Conservation (phyloP, 768 basidiomycete species). For the Mycena haematopus region DNA sequence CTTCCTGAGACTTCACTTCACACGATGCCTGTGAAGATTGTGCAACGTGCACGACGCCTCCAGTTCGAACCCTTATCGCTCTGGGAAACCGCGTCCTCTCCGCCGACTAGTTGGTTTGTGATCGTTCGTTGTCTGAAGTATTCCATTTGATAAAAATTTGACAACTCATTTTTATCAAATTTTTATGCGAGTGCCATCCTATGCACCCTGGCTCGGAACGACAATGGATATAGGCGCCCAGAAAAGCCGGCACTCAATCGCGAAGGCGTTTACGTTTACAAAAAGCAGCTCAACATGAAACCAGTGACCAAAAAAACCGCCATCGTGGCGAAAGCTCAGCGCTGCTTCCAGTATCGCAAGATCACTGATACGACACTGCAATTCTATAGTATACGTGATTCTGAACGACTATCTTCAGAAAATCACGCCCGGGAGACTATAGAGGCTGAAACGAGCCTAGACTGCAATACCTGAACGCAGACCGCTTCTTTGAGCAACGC, state of each 20-base stretch:
- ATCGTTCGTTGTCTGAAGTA: no score
- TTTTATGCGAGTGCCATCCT: no score
- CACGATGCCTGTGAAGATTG: not conserved
- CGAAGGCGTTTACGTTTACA: conserved; percentile 31
- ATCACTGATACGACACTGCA: no score
- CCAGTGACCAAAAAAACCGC: conserved; percentile 40
- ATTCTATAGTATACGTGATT: no score
- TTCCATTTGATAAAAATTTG: no score
- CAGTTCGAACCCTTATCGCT: not conserved
- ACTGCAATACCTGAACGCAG: conserved; percentile 18
- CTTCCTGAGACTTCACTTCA: not conserved
- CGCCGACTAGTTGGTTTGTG: not conserved
- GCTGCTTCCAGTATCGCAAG: not conserved
- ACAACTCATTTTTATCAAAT: no score
- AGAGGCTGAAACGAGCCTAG: no score
- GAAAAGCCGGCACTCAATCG: conserved; percentile 36
- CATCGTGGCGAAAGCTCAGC: conserved; percentile 34
- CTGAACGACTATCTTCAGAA: no score
- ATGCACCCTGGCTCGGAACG: no score
- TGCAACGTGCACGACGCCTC: no score
- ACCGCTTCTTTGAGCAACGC: conserved; percentile 39
- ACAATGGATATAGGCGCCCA: conserved; percentile 32
- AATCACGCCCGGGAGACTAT: no score
- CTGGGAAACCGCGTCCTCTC: not conserved
- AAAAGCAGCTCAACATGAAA: conserved; percentile 41